Conservation (phyloP, 106 monocot genomes). For the Dendrobium officinale region DNA sequence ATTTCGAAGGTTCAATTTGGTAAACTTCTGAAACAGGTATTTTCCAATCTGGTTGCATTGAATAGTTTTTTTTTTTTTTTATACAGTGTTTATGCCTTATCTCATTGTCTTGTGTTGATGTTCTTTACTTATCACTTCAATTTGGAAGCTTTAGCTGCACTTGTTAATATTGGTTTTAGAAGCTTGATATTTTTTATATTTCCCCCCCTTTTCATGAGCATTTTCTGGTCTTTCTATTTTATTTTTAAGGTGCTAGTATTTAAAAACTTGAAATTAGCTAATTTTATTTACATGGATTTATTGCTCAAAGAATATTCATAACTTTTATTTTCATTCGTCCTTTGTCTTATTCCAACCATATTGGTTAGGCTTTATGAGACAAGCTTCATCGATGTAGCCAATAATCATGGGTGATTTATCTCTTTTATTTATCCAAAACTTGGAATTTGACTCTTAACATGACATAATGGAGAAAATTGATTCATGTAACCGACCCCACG, state of each 20-base stretch:
- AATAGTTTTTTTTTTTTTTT: background rate
- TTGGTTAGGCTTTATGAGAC: background rate
- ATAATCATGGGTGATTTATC: background rate
- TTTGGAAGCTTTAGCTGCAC: background rate
- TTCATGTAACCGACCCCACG: too few relatives aligned
- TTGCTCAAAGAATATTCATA: background rate
- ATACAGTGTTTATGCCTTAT: background rate
- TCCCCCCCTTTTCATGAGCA: background rate
- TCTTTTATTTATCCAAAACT: background rate
- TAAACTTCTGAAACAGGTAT: slow-evolving; percentile 82
- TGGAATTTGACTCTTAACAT: too few relatives aligned
- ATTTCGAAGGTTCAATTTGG: slow-evolving; percentile 73
- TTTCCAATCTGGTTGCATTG: slow-evolving; percentile 1
- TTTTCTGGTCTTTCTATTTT: background rate
- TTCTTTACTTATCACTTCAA: background rate
- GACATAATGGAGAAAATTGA: too few relatives aligned
- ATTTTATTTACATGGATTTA: background rate
- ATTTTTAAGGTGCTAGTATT: background rate
- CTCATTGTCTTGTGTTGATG: background rate
- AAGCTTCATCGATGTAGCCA: background rate
- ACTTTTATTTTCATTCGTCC: background rate
- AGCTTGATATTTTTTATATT: background rate
- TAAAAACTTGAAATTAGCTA: background rate
- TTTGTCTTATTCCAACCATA: background rate
- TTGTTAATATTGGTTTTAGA: background rate